Conservation (phyloP, 2,329 filamentous ascomycete genomes). For the Calonectria ilicicola region DNA sequence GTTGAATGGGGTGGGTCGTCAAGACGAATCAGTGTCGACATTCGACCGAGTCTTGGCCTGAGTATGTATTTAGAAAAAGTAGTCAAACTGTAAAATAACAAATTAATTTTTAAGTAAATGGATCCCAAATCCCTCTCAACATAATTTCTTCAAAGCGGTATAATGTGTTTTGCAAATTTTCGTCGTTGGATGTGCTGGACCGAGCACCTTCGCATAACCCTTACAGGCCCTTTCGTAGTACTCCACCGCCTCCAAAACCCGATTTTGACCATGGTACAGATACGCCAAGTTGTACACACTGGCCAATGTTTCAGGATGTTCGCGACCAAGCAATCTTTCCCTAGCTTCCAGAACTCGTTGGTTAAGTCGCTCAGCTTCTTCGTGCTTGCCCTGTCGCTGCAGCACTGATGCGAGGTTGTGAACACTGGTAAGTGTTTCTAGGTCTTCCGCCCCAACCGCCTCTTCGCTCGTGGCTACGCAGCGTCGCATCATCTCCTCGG, state of each 20-base stretch:
- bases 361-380: not conserved
- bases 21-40: too few relatives aligned
- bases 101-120: not conserved
- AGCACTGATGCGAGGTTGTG: not conserved
- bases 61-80: too few relatives aligned
- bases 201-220: not conserved
- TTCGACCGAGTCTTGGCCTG: too few relatives aligned
- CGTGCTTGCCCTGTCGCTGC: not conserved
- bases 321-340: not conserved
- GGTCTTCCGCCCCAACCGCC: not conserved
- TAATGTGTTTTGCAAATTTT: not conserved
- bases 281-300: not conserved
- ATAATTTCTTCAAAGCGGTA: not conserved
- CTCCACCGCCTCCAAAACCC: not conserved
- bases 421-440: not conserved
- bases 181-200: not conserved
- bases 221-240: not conserved
- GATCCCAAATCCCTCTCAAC: not conserved
- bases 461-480: not conserved
- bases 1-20: too few relatives aligned
- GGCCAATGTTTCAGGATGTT: not conserved
- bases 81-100: not conserved
- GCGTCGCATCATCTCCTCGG: not conserved
- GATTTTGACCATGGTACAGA: not conserved
- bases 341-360: not conserved